phyloP scores from a whole-genome alignment of 148 eudicot species.

The Chenopodium berlandieri region DNA sequence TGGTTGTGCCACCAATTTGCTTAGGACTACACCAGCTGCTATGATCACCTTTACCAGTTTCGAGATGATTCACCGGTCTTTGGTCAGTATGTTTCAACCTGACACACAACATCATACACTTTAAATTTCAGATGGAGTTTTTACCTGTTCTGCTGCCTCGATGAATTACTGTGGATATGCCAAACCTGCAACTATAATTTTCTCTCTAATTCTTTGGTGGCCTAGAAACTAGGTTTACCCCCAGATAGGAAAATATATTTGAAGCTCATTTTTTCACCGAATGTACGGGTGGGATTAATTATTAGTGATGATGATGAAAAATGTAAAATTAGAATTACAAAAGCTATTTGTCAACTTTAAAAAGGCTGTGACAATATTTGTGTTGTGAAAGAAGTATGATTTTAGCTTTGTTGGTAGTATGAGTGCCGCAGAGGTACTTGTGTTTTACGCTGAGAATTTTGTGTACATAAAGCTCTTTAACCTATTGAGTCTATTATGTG shows the following conservation, averaged over 20 bases:
- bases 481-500: background rate
- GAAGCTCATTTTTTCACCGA: slow-evolving; percentile 23
- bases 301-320: slow-evolving; percentile 14
- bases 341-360: background rate
- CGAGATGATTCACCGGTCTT: slow-evolving; percentile 93
- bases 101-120: slow-evolving; percentile 59
- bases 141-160: slow-evolving; percentile 12
- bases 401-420: background rate
- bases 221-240: slow-evolving; percentile 17
- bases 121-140: slow-evolving; percentile 24
- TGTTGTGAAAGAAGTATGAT: background rate
- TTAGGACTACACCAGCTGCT: slow-evolving; percentile 96
- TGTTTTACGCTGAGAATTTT: background rate
- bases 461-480: slow-evolving; percentile 6
- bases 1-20: slow-evolving; percentile 87
- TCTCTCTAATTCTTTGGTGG: slow-evolving; percentile 26
- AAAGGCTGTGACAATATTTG: background rate
- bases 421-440: background rate
- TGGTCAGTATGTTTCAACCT: slow-evolving; percentile 47
- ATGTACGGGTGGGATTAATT: background rate
- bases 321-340: background rate
- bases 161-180: slow-evolving; percentile 20
- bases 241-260: slow-evolving; percentile 3
- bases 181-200: slow-evolving; percentile 8
- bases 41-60: slow-evolving; percentile 97